Percentiles rank a stretch among this genome's conserved stretches.
Conservation (phyloP, 2,329 filamentous ascomycete genomes). For the Sarocladium kiliense region DNA sequence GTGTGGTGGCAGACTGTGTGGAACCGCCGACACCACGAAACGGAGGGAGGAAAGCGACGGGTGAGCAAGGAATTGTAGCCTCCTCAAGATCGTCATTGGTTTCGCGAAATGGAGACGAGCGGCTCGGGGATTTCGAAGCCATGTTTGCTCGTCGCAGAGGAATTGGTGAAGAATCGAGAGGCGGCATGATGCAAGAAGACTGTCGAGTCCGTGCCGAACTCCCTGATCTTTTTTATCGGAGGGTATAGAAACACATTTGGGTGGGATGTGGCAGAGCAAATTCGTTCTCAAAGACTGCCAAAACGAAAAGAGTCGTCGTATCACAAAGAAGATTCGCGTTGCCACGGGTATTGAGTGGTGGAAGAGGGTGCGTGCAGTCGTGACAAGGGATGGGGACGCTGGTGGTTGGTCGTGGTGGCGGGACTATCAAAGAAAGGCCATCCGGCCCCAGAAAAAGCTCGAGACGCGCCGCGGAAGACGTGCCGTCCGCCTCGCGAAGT, state of each 20-base stretch:
- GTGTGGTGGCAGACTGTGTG: constrained; percentile 25
- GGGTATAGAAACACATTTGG: background rate
- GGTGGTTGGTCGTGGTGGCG: constrained; percentile 1
- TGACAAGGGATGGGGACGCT: background rate
- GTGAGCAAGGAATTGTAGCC: constrained; percentile 42
- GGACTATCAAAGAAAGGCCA: background rate
- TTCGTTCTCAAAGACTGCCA: background rate
- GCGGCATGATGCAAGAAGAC: background rate
- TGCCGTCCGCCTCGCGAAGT: constrained; percentile 3
- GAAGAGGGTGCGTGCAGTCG: background rate
- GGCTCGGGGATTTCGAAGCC: constrained; percentile 20
- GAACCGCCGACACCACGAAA: background rate
- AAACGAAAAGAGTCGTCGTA: background rate
- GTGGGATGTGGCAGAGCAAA: background rate
- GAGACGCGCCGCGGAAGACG: constrained; percentile 7
- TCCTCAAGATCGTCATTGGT: constrained; percentile 41
- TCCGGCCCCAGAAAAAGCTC: constrained; percentile 6
- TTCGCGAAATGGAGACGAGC: constrained; percentile 19
- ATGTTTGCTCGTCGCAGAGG: constrained; percentile 24
- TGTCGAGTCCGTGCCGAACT: background rate
- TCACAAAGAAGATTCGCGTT: background rate
- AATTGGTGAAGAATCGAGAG: constrained; percentile 21
- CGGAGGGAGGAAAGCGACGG: constrained; percentile 26
- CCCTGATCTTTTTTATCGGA: background rate
- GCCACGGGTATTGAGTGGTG: background rate